Evolutionary conservation across 306 rosid genomes (phyloP).

Genomic region (Cucurbita pepo): DNA sequence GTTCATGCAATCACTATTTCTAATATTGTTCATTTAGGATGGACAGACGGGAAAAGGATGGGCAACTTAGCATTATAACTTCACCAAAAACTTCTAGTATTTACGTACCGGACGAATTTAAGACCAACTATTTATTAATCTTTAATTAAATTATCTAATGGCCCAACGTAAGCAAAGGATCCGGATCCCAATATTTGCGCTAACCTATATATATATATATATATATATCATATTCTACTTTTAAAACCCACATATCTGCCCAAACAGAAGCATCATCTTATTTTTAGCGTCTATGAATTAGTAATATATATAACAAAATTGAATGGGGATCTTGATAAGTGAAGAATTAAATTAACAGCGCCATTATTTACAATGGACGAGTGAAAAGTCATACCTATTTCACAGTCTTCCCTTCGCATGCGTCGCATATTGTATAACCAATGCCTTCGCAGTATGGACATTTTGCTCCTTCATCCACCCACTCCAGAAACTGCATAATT

Average conservation of each 20-base stretch:
- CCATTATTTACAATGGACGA: not conserved
- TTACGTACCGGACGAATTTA: not conserved
- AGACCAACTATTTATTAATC: too few species aligned
- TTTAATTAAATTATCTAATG: not conserved
- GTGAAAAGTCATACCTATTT: constrained; percentile 12
- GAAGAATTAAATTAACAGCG: not conserved
- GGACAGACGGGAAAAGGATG: too few species aligned
- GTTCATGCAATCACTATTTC: too few species aligned
- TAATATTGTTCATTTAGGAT: too few species aligned
- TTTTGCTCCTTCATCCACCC: constrained; percentile 54
- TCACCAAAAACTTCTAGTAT: too few species aligned
- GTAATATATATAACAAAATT: not conserved
- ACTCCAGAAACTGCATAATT: constrained; percentile 74
- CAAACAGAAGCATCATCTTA: too few species aligned
- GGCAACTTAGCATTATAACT: not conserved
- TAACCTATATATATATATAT: too few species aligned
- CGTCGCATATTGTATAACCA: constrained; percentile 50
- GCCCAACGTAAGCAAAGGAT: not conserved
- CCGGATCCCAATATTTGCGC: too few species aligned
- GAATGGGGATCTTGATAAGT: not conserved
- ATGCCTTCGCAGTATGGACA: constrained; percentile 87
- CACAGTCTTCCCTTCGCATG: constrained; percentile 42
- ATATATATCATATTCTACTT: too few species aligned
- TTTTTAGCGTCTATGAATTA: too few species aligned
- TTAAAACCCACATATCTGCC: too few species aligned